phyloP scores from a whole-genome alignment of 371 early-diverging fungal genomes.

The Syncephalis fuscata region DNA sequence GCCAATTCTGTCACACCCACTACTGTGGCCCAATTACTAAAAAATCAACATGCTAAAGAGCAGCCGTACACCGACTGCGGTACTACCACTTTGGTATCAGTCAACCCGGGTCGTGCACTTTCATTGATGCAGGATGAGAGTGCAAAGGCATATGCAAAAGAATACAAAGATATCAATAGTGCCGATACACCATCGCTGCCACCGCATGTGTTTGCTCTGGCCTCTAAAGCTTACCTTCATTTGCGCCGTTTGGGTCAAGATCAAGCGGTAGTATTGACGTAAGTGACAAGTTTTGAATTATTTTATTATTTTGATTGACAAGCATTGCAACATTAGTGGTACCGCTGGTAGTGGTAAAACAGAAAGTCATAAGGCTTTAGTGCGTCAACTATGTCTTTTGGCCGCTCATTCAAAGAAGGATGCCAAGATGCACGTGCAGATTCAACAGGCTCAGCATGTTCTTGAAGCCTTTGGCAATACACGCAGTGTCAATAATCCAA shows the following conservation, averaged over 20 bases:
- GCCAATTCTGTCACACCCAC: too few relatives aligned
- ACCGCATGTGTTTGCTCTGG: slow-evolving; percentile 79
- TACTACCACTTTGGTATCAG: too few relatives aligned
- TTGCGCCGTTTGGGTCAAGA: slow-evolving; percentile 73
- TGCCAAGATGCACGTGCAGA: slow-evolving; percentile 45
- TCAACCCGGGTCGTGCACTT: too few relatives aligned
- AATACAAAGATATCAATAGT: not conserved
- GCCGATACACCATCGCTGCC: slow-evolving; percentile 13
- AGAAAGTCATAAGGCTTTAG: slow-evolving; percentile 37
- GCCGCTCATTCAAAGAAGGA: slow-evolving; percentile 54
- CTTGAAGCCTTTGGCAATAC: slow-evolving; percentile 67
- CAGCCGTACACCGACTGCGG: too few relatives aligned
- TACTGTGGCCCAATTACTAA: too few relatives aligned
- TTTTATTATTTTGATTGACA: not conserved
- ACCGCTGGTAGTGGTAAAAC: slow-evolving; percentile 75
- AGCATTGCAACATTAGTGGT: slow-evolving; percentile 30
- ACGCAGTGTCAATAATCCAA: slow-evolving; percentile 41
- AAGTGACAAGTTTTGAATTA: slow-evolving; percentile 4
- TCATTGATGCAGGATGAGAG: slow-evolving; percentile 26
- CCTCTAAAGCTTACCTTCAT: slow-evolving; percentile 52
- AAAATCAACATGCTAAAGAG: too few relatives aligned
- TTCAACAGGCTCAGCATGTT: slow-evolving; percentile 42
- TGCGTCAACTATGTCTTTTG: slow-evolving; percentile 46
- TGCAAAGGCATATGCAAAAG: slow-evolving; percentile 37
- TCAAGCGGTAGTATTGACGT: slow-evolving; percentile 56